Percentiles rank a stretch among this genome's conserved stretches.
Evolutionary conservation across 2,329 filamentous ascomycete species (phyloP).

Genomic region (Botryotinia globosa): DNA sequence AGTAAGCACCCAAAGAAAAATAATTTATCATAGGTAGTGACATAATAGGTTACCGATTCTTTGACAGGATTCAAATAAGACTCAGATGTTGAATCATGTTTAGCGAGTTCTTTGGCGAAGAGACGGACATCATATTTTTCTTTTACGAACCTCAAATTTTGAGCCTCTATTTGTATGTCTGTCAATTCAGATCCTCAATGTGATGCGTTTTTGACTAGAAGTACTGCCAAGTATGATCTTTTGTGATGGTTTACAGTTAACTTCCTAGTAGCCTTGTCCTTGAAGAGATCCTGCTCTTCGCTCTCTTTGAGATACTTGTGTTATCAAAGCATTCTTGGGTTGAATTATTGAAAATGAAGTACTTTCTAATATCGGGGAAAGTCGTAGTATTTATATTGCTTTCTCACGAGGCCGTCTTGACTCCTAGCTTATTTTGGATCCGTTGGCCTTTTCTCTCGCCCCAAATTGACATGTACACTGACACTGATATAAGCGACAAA

Average conservation of each 20-base stretch:
- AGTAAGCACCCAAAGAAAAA: too few relatives aligned
- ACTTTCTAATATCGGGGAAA: neutral
- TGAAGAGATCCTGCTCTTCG: neutral
- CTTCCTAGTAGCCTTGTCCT: neutral
- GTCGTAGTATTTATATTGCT: neutral
- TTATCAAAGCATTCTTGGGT: neutral
- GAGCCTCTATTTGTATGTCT: neutral
- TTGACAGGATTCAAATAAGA: neutral
- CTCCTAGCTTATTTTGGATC: neutral
- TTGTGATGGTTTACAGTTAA: neutral
- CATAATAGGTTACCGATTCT: neutral
- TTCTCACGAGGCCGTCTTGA: neutral
- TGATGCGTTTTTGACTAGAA: neutral
- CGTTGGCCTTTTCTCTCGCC: neutral
- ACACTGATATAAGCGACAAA: neutral
- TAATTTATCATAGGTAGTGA: neutral
- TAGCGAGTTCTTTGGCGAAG: neutral
- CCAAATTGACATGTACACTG: neutral
- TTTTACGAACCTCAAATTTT: neutral
- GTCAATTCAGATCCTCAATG: fast-evolving
- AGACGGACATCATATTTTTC: neutral
- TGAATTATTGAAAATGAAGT: neutral
- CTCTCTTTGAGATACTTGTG: neutral
- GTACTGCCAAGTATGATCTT: neutral
- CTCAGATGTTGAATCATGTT: neutral